A percentile compares a stretch with the other conserved stretches of the same genome.
Evolutionary conservation across 768 basidiomycete genomes (phyloP).

Genomic region (Mycena maculata): DNA sequence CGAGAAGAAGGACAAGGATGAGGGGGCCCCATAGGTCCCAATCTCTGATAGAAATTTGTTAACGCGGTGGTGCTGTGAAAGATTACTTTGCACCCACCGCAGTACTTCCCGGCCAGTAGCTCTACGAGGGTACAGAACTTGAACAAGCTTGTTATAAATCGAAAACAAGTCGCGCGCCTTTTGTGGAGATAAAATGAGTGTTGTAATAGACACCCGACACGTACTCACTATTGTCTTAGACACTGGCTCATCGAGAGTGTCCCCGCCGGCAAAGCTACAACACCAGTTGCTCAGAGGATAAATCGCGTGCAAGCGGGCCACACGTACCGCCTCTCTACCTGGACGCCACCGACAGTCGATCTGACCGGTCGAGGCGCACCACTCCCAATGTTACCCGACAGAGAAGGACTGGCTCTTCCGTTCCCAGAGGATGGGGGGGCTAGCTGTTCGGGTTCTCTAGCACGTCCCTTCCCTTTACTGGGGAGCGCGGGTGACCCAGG

Average conservation of each 20-base stretch:
- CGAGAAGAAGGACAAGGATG: conserved; percentile 81
- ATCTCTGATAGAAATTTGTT: conserved; percentile 64
- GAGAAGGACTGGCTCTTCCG: conserved; percentile 46
- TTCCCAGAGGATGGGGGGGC: conserved; percentile 56
- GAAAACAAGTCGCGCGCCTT: conserved; percentile 92
- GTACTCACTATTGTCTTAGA: conserved; percentile 81
- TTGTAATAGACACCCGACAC: conserved; percentile 37
- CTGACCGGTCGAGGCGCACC: conserved; percentile 58
- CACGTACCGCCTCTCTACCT: conserved; percentile 86
- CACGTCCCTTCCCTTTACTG: conserved; percentile 81
- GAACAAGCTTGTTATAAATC: conserved; percentile 92
- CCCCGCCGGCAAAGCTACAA: conserved; percentile 78
- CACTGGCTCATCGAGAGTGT: conserved; percentile 94
- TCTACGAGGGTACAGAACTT: conserved; percentile 91
- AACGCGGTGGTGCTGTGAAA: conserved; percentile 4
- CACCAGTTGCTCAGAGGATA: neutral
- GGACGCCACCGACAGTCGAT: conserved; percentile 84
- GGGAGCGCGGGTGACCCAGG: conserved; percentile 50
- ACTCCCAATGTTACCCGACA: conserved; percentile 82
- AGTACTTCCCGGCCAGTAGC: conserved; percentile 83
- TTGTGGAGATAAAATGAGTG: conserved; percentile 16
- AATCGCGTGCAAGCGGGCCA: neutral
- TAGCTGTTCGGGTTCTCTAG: conserved; percentile 64
- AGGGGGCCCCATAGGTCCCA: conserved; percentile 99
- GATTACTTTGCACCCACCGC: conserved; percentile 57